Evolutionary conservation across 2,329 filamentous ascomycete species (phyloP).

Genomic region (Cadophora luteo-olivacea): DNA sequence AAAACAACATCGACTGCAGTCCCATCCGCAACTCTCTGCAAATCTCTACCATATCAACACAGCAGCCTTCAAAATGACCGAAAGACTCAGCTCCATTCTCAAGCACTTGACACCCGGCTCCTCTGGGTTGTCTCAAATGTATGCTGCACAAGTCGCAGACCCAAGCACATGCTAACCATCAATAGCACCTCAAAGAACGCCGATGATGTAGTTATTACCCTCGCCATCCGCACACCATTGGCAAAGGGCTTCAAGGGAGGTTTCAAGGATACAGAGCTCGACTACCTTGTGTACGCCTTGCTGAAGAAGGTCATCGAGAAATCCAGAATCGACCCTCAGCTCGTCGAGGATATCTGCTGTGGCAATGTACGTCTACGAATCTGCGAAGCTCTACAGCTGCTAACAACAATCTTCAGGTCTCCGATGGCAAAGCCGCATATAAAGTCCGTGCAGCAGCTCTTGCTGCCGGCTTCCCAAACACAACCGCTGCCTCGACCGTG

Average conservation of each 20-base stretch:
- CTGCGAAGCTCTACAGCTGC: slow-evolving; percentile 13
- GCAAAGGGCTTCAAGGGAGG: slow-evolving; percentile 90
- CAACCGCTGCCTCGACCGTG: slow-evolving; percentile 77
- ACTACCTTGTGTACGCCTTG: slow-evolving; percentile 84
- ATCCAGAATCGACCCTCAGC: slow-evolving; percentile 77
- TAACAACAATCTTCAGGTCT: slow-evolving; percentile 62
- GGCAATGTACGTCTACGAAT: slow-evolving; percentile 75
- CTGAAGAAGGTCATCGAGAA: slow-evolving; percentile 77
- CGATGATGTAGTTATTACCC: slow-evolving; percentile 95
- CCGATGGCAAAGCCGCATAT: slow-evolving; percentile 86
- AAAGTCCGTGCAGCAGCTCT: slow-evolving; percentile 88
- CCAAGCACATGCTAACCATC: slow-evolving; percentile 37
- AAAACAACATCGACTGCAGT: slow-evolving; percentile 8
- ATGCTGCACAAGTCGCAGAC: slow-evolving; percentile 49
- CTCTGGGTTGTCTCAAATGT: slow-evolving; percentile 79
- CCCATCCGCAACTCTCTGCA: neutral
- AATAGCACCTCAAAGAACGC: slow-evolving; percentile 86
- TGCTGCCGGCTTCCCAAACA: slow-evolving; percentile 93
- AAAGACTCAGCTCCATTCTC: slow-evolving; percentile 86
- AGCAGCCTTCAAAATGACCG: slow-evolving; percentile 67
- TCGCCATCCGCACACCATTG: slow-evolving; percentile 87
- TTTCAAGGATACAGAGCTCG: slow-evolving; percentile 91
- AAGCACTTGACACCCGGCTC: slow-evolving; percentile 82
- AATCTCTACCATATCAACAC: neutral
- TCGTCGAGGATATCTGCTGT: slow-evolving; percentile 89